These are phyloP conservation scores for Alternaria postmessia DNA, from an alignment of 2,329 filamentous ascomycete genomes.

Conservation along the genomic window DNA sequence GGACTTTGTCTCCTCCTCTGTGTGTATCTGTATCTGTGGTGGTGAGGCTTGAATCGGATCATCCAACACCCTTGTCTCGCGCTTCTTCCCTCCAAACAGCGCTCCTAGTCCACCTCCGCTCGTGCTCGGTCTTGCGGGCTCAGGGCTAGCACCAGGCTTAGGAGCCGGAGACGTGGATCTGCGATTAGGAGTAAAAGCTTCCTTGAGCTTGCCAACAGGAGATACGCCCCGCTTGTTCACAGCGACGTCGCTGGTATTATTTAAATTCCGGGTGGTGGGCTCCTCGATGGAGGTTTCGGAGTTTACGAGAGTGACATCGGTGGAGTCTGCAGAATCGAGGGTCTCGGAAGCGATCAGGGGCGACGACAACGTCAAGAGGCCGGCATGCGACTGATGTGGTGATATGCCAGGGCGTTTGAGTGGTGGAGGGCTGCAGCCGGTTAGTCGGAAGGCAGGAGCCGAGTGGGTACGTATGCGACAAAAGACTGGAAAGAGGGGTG, in stretches of 20 bases:
- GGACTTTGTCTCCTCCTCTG: constrained; percentile 43
- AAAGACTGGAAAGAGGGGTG: constrained; percentile 23
- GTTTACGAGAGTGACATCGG: constrained; percentile 42
- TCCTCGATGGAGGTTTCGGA: constrained; percentile 39
- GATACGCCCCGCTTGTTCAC: constrained; percentile 68
- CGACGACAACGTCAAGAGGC: constrained; percentile 59
- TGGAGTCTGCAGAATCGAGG: constrained; percentile 42
- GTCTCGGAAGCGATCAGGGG: constrained; percentile 55
- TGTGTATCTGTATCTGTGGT: constrained; percentile 43
- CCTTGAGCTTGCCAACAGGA: constrained; percentile 74
- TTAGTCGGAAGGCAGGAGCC: constrained; percentile 35
- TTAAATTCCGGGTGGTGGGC: constrained; percentile 40
- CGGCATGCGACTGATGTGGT: constrained; percentile 59
- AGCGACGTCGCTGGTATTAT: constrained; percentile 43
- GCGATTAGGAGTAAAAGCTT: constrained; percentile 66
- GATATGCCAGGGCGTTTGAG: constrained; percentile 52
- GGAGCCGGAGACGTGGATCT: constrained; percentile 37
- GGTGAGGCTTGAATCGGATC: constrained; percentile 39
- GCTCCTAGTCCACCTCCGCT: constrained; percentile 53
- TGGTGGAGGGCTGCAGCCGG: constrained; percentile 42
- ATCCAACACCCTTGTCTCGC: constrained; percentile 42
- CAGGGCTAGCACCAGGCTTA: constrained; percentile 37
- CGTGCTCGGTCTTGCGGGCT: constrained; percentile 54
- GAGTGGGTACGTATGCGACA: constrained; percentile 22
- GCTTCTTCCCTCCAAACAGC: constrained; percentile 52